Base-by-base conservation (phyloP, 192 early-diverging fungal species). In the Umbelopsis sp. region DNA sequence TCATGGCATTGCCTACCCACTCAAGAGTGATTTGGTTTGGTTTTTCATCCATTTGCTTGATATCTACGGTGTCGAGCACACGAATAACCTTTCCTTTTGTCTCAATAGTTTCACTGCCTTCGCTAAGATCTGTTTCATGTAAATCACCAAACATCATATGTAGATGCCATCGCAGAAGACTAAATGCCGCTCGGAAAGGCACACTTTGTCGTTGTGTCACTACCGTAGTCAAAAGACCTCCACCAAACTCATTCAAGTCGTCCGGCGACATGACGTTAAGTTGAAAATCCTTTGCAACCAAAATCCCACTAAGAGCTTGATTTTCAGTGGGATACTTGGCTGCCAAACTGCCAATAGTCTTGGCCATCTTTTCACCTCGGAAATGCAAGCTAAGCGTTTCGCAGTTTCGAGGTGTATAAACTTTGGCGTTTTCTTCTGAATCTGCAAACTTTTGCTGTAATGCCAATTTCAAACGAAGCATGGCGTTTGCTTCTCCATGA, bases 401-500 rank as follows among this genome's bases (percentile, higher is more conserved):
- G 52, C 90, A 92, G 78, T 97, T 97, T 64, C 85, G 87, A 15
- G 98, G 98, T 1, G 97, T 91, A 71, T 91, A 90, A 49, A 98
- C 92, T 64, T 93, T 82, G 46, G 96, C 80, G 33, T 88, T 86
- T 49, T 92, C 87, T 64, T 95, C 94, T 13, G 84, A 76, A 66
- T 93, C 93, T 11, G 83, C 81, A 75, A 92, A 98, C 75, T 88
- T 89, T 79, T 91, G 92, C 69, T 90, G 85, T 50, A 99, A 70
- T 7, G 95, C 95, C 30, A 91, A 88, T 71, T 91, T 89, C 72
- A 99, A 82, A 41, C 94, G 85, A 37, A 89, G 87, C 98, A 99
- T 99, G 13, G 92, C 88, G 74, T 95, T 98, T 33, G 91, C 82
- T 73, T 98, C 98, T 68, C 98, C 98, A 66, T 99, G 98, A 1